These are phyloP conservation scores for Spathaspora boniae DNA, from an alignment of 805 yeast genomes.

Conservation along the genomic window DNA sequence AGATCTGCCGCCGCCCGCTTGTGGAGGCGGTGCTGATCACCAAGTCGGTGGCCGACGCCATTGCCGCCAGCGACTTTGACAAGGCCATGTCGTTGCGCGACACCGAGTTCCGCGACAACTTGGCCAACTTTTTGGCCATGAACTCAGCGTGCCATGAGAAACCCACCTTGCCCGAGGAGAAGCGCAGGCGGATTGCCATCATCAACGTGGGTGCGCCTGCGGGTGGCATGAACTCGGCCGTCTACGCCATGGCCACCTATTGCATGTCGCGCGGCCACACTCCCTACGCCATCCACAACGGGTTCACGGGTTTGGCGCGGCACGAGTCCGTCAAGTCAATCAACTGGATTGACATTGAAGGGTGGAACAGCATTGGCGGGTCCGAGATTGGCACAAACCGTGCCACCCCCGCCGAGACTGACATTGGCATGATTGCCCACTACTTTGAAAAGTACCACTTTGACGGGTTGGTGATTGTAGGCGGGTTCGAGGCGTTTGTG, in stretches of 20 bases:
- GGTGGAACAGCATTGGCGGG: conserved; percentile 89
- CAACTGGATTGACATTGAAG: conserved; percentile 81
- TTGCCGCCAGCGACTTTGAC: conserved; percentile 72
- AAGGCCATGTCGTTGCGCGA: conserved; percentile 86
- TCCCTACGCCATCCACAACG: conserved; percentile 88
- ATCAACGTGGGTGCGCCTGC: conserved; percentile 97
- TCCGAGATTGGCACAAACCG: conserved; percentile 97
- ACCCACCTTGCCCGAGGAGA: conserved; percentile 53
- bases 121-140: conserved; percentile 66
- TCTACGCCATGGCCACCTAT: conserved; percentile 85
- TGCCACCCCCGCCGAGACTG: conserved; percentile 69
- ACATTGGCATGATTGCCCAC: conserved; percentile 87
- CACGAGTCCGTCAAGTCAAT: conserved; percentile 79
- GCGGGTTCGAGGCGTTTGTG: conserved; percentile 96
- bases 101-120: conserved; percentile 80
- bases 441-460: conserved; percentile 84
- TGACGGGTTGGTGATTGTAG: conserved; percentile 87
- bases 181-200: conserved; percentile 74
- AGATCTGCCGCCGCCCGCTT: conserved; percentile 77
- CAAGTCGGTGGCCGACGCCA: conserved; percentile 86
- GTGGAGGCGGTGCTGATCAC: conserved; percentile 89
- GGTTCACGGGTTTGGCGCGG: conserved; percentile 86
- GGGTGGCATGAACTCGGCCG: conserved; percentile 91
- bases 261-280: conserved; percentile 87
- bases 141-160: conserved; percentile 65